These are phyloP conservation scores for Boehmeria nivea DNA, from an alignment of 306 rosid species.

Conservation along the genomic window DNA sequence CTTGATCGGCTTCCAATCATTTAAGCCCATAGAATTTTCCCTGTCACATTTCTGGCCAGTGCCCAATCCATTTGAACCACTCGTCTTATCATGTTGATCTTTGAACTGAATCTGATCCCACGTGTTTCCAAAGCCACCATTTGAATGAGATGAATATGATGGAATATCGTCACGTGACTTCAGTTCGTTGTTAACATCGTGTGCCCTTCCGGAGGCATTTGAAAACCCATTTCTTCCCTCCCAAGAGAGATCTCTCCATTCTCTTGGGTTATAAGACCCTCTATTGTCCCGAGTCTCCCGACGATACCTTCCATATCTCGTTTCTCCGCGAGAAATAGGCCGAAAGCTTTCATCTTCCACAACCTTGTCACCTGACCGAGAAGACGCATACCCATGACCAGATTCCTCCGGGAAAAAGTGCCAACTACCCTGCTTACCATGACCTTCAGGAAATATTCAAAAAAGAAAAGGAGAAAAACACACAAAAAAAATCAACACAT, in stretches of 20 bases:
- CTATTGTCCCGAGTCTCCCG: conserved; percentile 75
- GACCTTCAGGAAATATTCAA: conserved; percentile 67
- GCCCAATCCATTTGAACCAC: conserved; percentile 44
- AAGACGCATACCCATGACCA: conserved; percentile 62
- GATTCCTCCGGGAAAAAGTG: conserved; percentile 74
- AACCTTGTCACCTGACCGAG: conserved; percentile 72
- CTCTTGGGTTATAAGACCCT: conserved; percentile 63
- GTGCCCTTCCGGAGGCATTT: conserved; percentile 44
- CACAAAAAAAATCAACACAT: conserved; percentile 38
- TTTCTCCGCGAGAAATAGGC: conserved; percentile 60
- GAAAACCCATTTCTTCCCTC: conserved; percentile 47
- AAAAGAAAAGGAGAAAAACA: conserved; percentile 18
- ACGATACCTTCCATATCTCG: conserved; percentile 58
- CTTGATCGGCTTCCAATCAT: conserved; percentile 88
- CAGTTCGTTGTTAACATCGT: conserved; percentile 44
- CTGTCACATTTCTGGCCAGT: conserved; percentile 60
- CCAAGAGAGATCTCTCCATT: conserved; percentile 64
- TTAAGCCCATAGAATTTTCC: conserved; percentile 49
- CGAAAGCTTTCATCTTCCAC: conserved; percentile 59
- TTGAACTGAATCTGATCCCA: conserved; percentile 68
- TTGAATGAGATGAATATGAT: conserved; percentile 45
- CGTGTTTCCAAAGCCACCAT: conserved; percentile 51
- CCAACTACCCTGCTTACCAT: conserved; percentile 95
- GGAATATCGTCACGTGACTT: conserved; percentile 52
- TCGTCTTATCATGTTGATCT: conserved; percentile 66